A percentile compares a stretch with the other conserved stretches of the same genome.
Evolutionary conservation across 2,329 filamentous ascomycete genomes (phyloP).

Genomic region (Xylariaceae sp.): DNA sequence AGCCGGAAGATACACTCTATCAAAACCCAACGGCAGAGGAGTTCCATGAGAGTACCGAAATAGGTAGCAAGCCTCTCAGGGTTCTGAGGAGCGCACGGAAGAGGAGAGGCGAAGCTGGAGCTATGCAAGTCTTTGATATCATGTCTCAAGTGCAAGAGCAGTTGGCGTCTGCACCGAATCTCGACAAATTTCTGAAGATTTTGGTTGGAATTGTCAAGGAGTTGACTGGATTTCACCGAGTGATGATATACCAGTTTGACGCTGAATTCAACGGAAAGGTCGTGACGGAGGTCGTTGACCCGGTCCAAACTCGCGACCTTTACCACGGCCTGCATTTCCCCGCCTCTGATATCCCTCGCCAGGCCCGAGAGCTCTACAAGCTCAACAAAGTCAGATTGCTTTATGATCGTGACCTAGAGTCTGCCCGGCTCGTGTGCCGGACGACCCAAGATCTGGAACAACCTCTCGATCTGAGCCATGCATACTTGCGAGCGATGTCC

Average conservation of each 20-base stretch:
- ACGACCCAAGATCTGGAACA: slow-evolving; percentile 66
- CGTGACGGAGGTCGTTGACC: slow-evolving; percentile 82
- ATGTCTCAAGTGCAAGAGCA: slow-evolving; percentile 91
- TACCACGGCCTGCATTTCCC: slow-evolving; percentile 88
- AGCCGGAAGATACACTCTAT: slow-evolving; percentile 69
- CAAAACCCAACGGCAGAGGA: slow-evolving; percentile 72
- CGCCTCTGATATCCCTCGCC: slow-evolving; percentile 79
- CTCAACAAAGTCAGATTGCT: slow-evolving; percentile 84
- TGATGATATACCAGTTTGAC: slow-evolving; percentile 93
- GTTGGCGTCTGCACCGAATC: slow-evolving; percentile 64
- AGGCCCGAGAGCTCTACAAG: slow-evolving; percentile 84
- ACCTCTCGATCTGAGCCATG: slow-evolving; percentile 78
- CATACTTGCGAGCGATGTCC: slow-evolving; percentile 84
- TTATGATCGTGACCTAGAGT: slow-evolving; percentile 78
- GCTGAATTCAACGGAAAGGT: slow-evolving; percentile 77
- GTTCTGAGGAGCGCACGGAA: slow-evolving; percentile 72
- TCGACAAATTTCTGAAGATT: slow-evolving; percentile 74
- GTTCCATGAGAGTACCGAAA: slow-evolving; percentile 69
- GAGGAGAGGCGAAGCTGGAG: slow-evolving; percentile 71
- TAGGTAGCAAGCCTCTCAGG: slow-evolving; percentile 71
- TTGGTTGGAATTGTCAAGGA: slow-evolving; percentile 85
- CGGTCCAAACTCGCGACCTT: slow-evolving; percentile 71
- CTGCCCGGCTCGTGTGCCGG: slow-evolving; percentile 77
- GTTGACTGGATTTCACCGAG: slow-evolving; percentile 83
- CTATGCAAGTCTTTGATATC: slow-evolving; percentile 88